phyloP scores from a whole-genome alignment of 1,284 basidiomycete genomes.

The Pseudozyma thailandica region DNA sequence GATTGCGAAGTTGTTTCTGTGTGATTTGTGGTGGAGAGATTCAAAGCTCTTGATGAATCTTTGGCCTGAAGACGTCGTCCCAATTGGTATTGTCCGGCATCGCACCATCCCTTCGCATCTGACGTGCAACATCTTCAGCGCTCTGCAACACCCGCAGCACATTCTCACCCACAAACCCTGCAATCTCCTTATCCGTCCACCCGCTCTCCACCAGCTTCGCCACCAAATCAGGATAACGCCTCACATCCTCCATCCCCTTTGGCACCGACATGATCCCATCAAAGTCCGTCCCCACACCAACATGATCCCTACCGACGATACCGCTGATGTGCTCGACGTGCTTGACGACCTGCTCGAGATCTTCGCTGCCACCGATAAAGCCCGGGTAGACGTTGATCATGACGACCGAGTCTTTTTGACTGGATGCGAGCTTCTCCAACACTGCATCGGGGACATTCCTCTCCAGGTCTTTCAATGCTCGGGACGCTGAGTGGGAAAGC shows the following conservation, averaged over 20 bases:
- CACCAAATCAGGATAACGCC: slow-evolving; percentile 38
- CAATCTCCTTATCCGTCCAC: slow-evolving; percentile 41
- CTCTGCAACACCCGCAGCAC: slow-evolving; percentile 37
- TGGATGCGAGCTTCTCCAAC: slow-evolving; percentile 17
- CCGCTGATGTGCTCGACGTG: slow-evolving; percentile 34
- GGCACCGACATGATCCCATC: slow-evolving; percentile 41
- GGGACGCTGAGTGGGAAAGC: slow-evolving; percentile 43
- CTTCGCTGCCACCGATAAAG: slow-evolving; percentile 47
- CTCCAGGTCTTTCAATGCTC: slow-evolving; percentile 19
- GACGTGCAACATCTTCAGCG: slow-evolving; percentile 26
- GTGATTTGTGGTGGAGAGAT: too few relatives aligned
- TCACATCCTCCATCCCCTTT: slow-evolving; percentile 38
- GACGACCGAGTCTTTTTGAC: slow-evolving; percentile 34
- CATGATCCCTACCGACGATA: slow-evolving; percentile 34
- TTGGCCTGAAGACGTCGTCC: slow-evolving; percentile 35
- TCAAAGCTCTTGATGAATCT: too few relatives aligned
- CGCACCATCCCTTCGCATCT: slow-evolving; percentile 25
- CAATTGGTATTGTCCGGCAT: slow-evolving; percentile 38
- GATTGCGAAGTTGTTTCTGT: too few relatives aligned
- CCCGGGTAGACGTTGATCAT: slow-evolving; percentile 51
- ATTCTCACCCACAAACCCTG: slow-evolving; percentile 37
- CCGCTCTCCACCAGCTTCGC: slow-evolving; percentile 23
- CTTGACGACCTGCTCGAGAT: slow-evolving; percentile 31
- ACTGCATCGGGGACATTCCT: slow-evolving; percentile 44
- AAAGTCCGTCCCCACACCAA: slow-evolving; percentile 48